Percentiles rank a stretch among this genome's conserved stretches.
Evolutionary conservation across 805 yeast species (phyloP).

Genomic region (Kazachstania psychrophila): DNA sequence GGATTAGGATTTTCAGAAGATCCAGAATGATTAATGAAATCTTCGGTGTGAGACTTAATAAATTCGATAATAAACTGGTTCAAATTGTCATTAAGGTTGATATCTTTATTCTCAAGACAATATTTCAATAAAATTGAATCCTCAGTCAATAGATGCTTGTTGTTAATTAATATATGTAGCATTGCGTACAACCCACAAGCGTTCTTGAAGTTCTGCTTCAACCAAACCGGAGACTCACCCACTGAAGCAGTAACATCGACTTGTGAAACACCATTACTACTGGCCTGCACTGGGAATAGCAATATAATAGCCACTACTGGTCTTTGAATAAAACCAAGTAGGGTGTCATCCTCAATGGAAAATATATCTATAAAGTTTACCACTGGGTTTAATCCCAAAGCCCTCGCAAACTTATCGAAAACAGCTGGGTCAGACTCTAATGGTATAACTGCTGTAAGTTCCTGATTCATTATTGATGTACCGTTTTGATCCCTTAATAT

Average conservation of each 20-base stretch:
- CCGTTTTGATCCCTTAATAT: no score
- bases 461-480: conserved; percentile 10
- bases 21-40: conserved; percentile 34
- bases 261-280: no score
- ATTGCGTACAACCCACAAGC: conserved; percentile 92
- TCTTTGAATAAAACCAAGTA: conserved; percentile 69
- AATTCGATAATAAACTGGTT: conserved; percentile 17
- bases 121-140: conserved; percentile 18
- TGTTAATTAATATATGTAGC: conserved; percentile 49
- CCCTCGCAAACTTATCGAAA: conserved; percentile 58
- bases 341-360: conserved; percentile 76
- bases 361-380: conserved; percentile 70
- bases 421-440: conserved; percentile 85
- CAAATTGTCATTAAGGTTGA: conserved; percentile 28
- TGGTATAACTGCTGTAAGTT: conserved; percentile 53
- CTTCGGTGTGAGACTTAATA: conserved; percentile 16
- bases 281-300: conserved; percentile 65
- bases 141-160: conserved; percentile 18
- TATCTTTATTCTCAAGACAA: conserved; percentile 32
- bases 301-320: conserved; percentile 71
- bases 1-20: conserved; percentile 62
- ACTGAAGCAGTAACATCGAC: conserved; percentile 6
- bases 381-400: conserved; percentile 55
- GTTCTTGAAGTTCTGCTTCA: conserved; percentile 72
- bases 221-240: conserved; percentile 46